phyloP scores from a whole-genome alignment of 371 early-diverging fungal genomes.

The Actinomortierella wolfii region DNA sequence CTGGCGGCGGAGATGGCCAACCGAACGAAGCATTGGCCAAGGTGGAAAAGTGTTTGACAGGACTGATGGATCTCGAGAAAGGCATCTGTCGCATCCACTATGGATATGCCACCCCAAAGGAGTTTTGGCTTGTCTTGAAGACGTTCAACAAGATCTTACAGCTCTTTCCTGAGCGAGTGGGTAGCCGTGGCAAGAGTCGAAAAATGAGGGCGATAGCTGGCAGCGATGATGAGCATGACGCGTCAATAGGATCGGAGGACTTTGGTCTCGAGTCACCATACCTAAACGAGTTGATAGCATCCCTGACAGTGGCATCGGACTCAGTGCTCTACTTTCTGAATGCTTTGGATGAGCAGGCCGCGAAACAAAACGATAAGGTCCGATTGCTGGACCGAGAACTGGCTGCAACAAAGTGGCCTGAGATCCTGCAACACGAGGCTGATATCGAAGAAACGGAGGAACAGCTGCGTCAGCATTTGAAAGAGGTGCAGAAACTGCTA shows the following conservation, averaged over 20 bases:
- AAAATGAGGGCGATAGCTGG: no score
- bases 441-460: slow-evolving; percentile 54
- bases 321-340: slow-evolving; percentile 47
- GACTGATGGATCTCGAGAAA: slow-evolving; percentile 77
- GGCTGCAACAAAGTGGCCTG: slow-evolving; percentile 53
- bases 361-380: slow-evolving; percentile 50
- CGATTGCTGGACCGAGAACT: slow-evolving; percentile 56
- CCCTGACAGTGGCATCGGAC: slow-evolving; percentile 45
- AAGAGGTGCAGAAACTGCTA: slow-evolving; percentile 47
- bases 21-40: slow-evolving; percentile 33
- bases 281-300: slow-evolving; percentile 48
- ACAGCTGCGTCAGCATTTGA: slow-evolving; percentile 54
- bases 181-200: not conserved
- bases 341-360: slow-evolving; percentile 51
- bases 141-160: slow-evolving; percentile 54
- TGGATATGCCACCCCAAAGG: slow-evolving; percentile 65
- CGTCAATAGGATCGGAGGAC: not conserved
- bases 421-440: slow-evolving; percentile 53
- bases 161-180: slow-evolving; percentile 16
- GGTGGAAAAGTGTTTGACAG: slow-evolving; percentile 42
- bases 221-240: no score
- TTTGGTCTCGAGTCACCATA: slow-evolving; percentile 46
- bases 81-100: slow-evolving; percentile 76
- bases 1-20: not conserved
- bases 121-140: slow-evolving; percentile 57